Evolutionary conservation across 306 rosid species (phyloP).

Genomic region (Alnus rubra): DNA sequence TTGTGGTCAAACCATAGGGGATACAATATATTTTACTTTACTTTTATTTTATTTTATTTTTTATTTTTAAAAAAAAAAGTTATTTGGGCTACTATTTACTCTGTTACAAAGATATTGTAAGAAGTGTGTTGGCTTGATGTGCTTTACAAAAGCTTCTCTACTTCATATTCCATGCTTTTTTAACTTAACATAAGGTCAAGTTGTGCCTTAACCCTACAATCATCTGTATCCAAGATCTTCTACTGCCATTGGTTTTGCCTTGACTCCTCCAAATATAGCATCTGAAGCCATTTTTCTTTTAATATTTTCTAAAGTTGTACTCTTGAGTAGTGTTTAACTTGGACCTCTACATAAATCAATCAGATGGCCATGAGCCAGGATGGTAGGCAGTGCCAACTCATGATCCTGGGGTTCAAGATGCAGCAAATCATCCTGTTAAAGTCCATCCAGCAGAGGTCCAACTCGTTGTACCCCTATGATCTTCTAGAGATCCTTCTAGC

Average conservation of each 20-base stretch:
- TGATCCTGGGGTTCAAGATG: conserved; percentile 45
- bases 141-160: neutral
- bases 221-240: neutral
- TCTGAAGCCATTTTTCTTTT: neutral
- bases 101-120: neutral
- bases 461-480: conserved; percentile 37
- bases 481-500: conserved; percentile 43
- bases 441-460: conserved; percentile 34
- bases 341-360: conserved; percentile 8
- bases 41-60: no score
- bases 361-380: conserved; percentile 35
- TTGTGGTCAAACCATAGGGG: neutral
- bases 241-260: neutral
- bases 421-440: conserved; percentile 45
- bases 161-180: neutral
- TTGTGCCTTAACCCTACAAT: neutral
- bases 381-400: conserved; percentile 39
- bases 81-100: neutral
- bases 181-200: neutral
- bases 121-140: neutral
- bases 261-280: neutral
- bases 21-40: no score
- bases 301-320: conserved; percentile 5
- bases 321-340: conserved; percentile 6
- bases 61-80: no score